These are phyloP conservation scores for Pascua guehoae DNA, from an alignment of 1,284 basidiomycete species.

Conservation along the genomic window DNA sequence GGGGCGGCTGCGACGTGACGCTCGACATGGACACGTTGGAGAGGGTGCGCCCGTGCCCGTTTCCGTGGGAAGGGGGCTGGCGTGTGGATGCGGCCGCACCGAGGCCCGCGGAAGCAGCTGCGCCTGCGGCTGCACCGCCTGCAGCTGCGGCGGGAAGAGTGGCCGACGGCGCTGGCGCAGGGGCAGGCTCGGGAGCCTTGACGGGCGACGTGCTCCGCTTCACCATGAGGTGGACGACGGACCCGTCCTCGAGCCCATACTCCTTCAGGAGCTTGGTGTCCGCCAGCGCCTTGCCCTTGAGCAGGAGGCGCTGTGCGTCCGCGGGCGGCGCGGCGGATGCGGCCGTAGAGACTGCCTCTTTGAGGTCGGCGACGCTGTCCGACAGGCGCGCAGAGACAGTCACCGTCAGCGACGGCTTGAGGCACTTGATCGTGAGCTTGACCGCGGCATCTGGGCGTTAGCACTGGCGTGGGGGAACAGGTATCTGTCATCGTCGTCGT, in stretches of 20 bases:
- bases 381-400: slow-evolving; percentile 64
- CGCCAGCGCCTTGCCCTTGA: slow-evolving; percentile 86
- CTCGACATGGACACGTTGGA: too few species aligned
- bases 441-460: slow-evolving; percentile 50
- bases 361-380: slow-evolving; percentile 74
- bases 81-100: not conserved
- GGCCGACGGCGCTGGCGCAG: slow-evolving; percentile 5
- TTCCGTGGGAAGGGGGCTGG: slow-evolving; percentile 42
- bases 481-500: too few species aligned
- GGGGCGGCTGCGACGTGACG: slow-evolving; percentile 24
- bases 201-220: slow-evolving; percentile 62
- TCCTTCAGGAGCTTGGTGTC: slow-evolving; percentile 83
- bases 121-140: not conserved
- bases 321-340: slow-evolving; percentile 61
- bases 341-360: slow-evolving; percentile 61
- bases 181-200: slow-evolving; percentile 11
- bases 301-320: slow-evolving; percentile 73
- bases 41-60: too few species aligned
- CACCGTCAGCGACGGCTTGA: slow-evolving; percentile 76
- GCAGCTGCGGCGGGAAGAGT: not conserved
- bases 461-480: not conserved
- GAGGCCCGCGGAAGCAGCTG: slow-evolving; percentile 21
- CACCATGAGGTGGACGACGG: slow-evolving; percentile 75
- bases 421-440: slow-evolving; percentile 75
- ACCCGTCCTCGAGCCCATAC: slow-evolving; percentile 73